phyloP scores from a whole-genome alignment of 805 yeast genomes.

The Suhomyces pyralidae region DNA sequence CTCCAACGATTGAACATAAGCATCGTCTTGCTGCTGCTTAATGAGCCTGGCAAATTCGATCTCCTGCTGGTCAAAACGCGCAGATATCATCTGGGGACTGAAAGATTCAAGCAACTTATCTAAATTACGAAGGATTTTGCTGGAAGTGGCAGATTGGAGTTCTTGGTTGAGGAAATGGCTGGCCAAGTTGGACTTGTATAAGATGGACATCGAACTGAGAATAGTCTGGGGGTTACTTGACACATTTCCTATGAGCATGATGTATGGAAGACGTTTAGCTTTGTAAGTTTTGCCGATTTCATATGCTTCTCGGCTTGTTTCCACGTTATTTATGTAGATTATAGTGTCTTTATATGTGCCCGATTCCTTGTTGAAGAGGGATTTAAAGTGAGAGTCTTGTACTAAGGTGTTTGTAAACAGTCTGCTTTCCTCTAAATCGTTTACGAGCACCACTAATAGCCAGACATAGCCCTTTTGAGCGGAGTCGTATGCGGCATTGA shows the following conservation, averaged over 20 bases:
- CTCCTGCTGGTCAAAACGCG: slow-evolving; percentile 39
- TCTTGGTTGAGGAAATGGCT: slow-evolving; percentile 18
- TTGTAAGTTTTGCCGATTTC: slow-evolving; percentile 35
- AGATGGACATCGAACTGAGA: slow-evolving; percentile 39
- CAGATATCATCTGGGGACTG: slow-evolving; percentile 38
- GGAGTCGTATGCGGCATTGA: slow-evolving; percentile 28
- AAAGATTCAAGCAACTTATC: slow-evolving; percentile 24
- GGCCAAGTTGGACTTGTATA: slow-evolving; percentile 29
- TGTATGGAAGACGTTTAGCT: slow-evolving; percentile 31
- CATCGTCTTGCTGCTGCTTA: slow-evolving; percentile 43
- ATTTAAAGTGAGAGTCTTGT: slow-evolving; percentile 14
- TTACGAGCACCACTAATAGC: slow-evolving; percentile 32
- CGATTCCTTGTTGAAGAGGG: slow-evolving; percentile 14
- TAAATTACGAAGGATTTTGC: slow-evolving; percentile 24
- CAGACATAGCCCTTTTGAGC: slow-evolving; percentile 30
- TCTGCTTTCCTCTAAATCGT: slow-evolving; percentile 20
- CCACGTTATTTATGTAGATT: slow-evolving; percentile 31
- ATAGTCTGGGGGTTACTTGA: slow-evolving; percentile 29
- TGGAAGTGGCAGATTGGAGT: slow-evolving; percentile 16
- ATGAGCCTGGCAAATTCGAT: slow-evolving; percentile 37
- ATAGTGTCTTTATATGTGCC: slow-evolving; percentile 29
- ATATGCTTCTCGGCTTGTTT: slow-evolving; percentile 33
- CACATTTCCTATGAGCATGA: slow-evolving; percentile 36
- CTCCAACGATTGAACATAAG: slow-evolving; percentile 39
- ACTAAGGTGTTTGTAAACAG: slow-evolving; percentile 16